Evolutionary conservation across 1,139 yeast species (phyloP).

Genomic region (Debaryomyces singareniensis): DNA sequence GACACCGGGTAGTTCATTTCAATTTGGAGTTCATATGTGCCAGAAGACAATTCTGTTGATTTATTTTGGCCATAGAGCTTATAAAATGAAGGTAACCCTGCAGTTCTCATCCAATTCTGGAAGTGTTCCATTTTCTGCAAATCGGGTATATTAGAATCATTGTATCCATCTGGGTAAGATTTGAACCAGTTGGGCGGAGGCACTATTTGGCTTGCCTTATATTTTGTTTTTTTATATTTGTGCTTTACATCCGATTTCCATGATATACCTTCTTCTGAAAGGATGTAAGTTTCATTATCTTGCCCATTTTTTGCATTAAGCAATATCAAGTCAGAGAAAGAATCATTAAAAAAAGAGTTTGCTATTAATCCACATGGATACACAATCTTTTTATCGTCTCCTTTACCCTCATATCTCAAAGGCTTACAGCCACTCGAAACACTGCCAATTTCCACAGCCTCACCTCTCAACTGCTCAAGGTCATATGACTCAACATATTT

Average conservation of each 20-base stretch:
- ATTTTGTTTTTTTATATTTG: conserved; percentile 74
- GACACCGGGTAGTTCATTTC: conserved; percentile 66
- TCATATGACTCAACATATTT: conserved; percentile 71
- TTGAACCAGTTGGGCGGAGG: conserved; percentile 78
- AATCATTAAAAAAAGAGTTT: conserved; percentile 86
- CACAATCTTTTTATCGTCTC: conserved; percentile 22
- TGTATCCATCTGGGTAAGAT: conserved; percentile 65
- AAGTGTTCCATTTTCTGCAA: conserved; percentile 58
- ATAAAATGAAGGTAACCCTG: conserved; percentile 66
- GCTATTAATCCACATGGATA: conserved; percentile 98
- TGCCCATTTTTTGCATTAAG: conserved; percentile 36
- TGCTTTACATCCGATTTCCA: conserved; percentile 74
- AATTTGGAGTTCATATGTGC: conserved; percentile 54
- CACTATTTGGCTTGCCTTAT: conserved; percentile 51
- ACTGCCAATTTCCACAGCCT: conserved; percentile 42
- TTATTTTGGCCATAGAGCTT: conserved; percentile 59
- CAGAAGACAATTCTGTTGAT: conserved; percentile 42
- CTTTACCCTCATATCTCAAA: conserved; percentile 30
- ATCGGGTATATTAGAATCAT: conserved; percentile 56
- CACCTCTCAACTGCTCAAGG: conserved; percentile 56
- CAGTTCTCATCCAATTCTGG: conserved; percentile 87
- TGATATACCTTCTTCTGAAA: conserved; percentile 72
- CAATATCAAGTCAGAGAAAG: conserved; percentile 48
- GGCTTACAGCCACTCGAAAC: conserved; percentile 57
- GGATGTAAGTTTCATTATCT: conserved; percentile 42